phyloP scores from a whole-genome alignment of 2,329 filamentous ascomycete species.

The Rhynchosporium agropyri region DNA sequence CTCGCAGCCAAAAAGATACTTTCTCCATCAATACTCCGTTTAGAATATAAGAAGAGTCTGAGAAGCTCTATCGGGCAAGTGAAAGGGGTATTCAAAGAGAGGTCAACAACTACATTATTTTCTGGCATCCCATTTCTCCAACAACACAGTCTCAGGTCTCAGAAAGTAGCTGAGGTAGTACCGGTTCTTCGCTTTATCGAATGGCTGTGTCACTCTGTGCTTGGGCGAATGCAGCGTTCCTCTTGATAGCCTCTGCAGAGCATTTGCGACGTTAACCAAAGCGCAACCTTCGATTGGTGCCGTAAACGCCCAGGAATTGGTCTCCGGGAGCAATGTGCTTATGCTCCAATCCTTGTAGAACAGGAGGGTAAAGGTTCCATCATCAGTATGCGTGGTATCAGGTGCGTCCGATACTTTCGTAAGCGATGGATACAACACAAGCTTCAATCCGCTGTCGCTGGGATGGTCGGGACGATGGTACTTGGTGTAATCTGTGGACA shows the following conservation, averaged over 20 bases:
- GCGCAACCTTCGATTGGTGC: conserved; percentile 29
- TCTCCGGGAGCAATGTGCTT: conserved; percentile 19
- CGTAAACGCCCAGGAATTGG: conserved; percentile 25
- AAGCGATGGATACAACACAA: conserved; percentile 32
- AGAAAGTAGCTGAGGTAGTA: conserved; percentile 39
- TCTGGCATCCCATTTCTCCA: conserved; percentile 27
- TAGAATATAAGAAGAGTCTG: too few species aligned
- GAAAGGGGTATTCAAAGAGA: too few species aligned
- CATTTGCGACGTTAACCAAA: conserved; percentile 38
- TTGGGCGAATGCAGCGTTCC: conserved; percentile 35
- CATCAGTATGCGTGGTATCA: conserved; percentile 36
- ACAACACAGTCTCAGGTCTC: conserved; percentile 32
- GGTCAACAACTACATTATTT: conserved; percentile 15
- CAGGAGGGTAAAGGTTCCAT: conserved; percentile 36
- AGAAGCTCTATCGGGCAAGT: too few species aligned
- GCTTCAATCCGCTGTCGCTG: conserved; percentile 34
- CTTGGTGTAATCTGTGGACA: conserved; percentile 25
- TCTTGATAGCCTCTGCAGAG: conserved; percentile 34
- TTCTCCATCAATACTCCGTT: too few species aligned
- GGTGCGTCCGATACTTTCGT: conserved; percentile 23
- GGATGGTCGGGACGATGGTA: conserved; percentile 31
- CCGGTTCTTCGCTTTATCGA: conserved; percentile 34
- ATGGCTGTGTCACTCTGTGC: conserved; percentile 37
- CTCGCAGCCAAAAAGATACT: too few species aligned
- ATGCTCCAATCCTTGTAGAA: conserved; percentile 34